A percentile compares a stretch with the other conserved stretches of the same genome.
Evolutionary conservation across 2,329 filamentous ascomycete species (phyloP).

Genomic region (Microsporum ferrugineum): DNA sequence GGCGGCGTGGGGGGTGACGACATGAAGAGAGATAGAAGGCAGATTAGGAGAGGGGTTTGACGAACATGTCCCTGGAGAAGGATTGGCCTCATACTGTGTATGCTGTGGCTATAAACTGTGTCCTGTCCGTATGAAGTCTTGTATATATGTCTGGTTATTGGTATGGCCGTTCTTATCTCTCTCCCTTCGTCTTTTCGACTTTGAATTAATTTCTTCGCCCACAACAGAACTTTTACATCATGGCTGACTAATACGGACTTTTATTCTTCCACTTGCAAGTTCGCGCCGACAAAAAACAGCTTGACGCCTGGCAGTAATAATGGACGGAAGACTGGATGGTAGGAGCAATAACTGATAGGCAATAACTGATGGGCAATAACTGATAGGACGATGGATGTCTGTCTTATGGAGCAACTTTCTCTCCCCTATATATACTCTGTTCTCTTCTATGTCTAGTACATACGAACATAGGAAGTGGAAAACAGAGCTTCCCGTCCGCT

Average conservation of each 20-base stretch:
- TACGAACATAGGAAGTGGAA: background rate
- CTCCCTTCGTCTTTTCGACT: background rate
- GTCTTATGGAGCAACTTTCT: too few species aligned
- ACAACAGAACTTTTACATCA: background rate
- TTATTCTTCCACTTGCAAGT: background rate
- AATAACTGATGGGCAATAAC: too few species aligned
- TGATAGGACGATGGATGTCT: too few species aligned
- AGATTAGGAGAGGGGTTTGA: slow-evolving; percentile 11
- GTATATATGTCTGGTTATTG: background rate
- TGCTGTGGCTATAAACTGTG: background rate
- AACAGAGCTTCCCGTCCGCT: too few species aligned
- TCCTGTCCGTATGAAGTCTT: background rate
- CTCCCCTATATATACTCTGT: too few species aligned
- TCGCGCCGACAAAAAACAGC: background rate
- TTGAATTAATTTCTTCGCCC: background rate
- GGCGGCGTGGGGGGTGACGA: background rate
- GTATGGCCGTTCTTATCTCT: slow-evolving; percentile 12
- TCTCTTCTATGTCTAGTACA: too few species aligned
- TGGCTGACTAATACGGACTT: background rate
- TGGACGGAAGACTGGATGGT: too few species aligned
- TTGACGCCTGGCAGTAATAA: too few species aligned
- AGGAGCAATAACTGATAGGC: too few species aligned
- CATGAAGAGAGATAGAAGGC: background rate
- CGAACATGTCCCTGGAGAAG: slow-evolving; percentile 81
- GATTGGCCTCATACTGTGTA: slow-evolving; percentile 82